A percentile compares a stretch with the other conserved stretches of the same genome.
These are phyloP conservation scores for Daldinia sp. DNA, from an alignment of 2,329 filamentous ascomycete genomes.

Conservation along the genomic window DNA sequence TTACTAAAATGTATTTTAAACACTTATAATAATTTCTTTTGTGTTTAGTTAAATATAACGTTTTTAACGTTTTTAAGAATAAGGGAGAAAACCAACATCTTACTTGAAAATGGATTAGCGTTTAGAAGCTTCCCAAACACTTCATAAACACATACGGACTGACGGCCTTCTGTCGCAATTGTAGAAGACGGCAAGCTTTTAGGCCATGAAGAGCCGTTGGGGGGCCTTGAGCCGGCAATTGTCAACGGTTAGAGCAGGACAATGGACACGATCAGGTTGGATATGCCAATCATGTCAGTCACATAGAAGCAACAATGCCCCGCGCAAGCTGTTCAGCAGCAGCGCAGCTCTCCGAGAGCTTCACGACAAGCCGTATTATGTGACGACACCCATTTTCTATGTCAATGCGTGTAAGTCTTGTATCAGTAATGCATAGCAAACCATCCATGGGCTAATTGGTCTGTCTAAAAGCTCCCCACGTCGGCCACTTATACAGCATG, in stretches of 20 bases:
- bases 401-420: slow-evolving; percentile 85
- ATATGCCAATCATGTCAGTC: slow-evolving; percentile 48
- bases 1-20: no score
- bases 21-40: no score
- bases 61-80: no score
- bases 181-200: slow-evolving; percentile 1
- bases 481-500: slow-evolving; percentile 95
- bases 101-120: neutral
- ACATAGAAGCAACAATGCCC: slow-evolving; percentile 38
- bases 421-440: neutral
- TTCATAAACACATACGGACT: neutral
- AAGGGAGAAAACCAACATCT: neutral
- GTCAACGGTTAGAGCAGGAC: slow-evolving; percentile 26
- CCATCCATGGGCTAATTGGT: slow-evolving; percentile 39
- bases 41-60: no score
- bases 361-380: slow-evolving; percentile 83
- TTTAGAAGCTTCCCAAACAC: neutral
- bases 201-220: slow-evolving; percentile 43
- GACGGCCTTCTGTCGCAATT: slow-evolving; percentile 1
- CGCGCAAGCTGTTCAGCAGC: slow-evolving; percentile 45
- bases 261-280: slow-evolving; percentile 43
- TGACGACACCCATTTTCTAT: slow-evolving; percentile 98
- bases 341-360: slow-evolving; percentile 30
- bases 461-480: slow-evolving; percentile 77
- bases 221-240: slow-evolving; percentile 38